Conservation (phyloP, 1,284 basidiomycete species). For the Xerocomus minutiporus region DNA sequence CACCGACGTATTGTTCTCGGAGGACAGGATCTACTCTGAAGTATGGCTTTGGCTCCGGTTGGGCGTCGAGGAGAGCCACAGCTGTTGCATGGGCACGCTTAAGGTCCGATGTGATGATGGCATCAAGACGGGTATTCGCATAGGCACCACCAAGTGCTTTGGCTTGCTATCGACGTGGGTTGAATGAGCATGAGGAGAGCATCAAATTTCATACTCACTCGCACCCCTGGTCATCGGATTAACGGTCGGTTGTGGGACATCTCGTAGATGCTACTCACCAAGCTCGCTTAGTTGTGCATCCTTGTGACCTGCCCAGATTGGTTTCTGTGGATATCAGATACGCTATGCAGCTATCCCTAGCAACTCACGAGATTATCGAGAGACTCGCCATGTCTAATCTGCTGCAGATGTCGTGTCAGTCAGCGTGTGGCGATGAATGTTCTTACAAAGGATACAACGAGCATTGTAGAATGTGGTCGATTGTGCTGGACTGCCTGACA, state of each 20-base stretch:
- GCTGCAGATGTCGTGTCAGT: slow-evolving; percentile 15
- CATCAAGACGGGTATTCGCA: slow-evolving; percentile 51
- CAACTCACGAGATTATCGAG: slow-evolving; percentile 57
- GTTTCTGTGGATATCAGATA: slow-evolving; percentile 33
- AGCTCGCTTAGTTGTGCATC: slow-evolving; percentile 82
- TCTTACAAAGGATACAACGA: slow-evolving; percentile 26
- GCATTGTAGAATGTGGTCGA: slow-evolving; percentile 15
- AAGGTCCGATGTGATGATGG: slow-evolving; percentile 78
- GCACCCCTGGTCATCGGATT: slow-evolving; percentile 50
- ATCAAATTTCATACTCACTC: slow-evolving; percentile 39
- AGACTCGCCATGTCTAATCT: slow-evolving; percentile 80
- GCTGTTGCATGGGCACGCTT: slow-evolving; percentile 75
- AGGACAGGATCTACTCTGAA: slow-evolving; percentile 50
- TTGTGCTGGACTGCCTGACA: slow-evolving; percentile 1
- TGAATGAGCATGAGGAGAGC: not conserved
- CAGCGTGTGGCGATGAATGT: slow-evolving; percentile 15
- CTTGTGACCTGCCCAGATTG: slow-evolving; percentile 79
- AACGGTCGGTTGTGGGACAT: slow-evolving; percentile 2
- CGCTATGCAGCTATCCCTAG: not conserved
- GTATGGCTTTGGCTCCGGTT: slow-evolving; percentile 50
- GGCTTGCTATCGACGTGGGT: slow-evolving; percentile 61
- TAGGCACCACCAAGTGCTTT: slow-evolving; percentile 69
- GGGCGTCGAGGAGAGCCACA: slow-evolving; percentile 49
- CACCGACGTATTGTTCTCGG: slow-evolving; percentile 69
- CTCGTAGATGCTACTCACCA: slow-evolving; percentile 44